phyloP scores from a whole-genome alignment of 164 flowering plant species.

The Liriodendron chinense region DNA sequence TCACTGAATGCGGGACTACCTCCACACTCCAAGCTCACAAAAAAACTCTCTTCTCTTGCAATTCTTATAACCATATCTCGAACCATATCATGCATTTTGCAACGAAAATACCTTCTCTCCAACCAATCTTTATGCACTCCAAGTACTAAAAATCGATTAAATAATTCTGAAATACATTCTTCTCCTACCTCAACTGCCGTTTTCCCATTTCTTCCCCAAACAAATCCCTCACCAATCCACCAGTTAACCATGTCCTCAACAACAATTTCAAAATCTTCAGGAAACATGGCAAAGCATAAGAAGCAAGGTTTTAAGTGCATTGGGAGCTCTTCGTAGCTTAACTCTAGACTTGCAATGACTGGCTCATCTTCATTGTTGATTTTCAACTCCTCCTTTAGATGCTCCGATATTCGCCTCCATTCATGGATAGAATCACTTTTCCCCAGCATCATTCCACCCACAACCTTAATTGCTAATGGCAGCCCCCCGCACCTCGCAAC shows the following conservation, averaged over 20 bases:
- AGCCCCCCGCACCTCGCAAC: neutral
- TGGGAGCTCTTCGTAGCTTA: constrained; percentile 9
- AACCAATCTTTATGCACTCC: neutral
- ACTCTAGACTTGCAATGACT: neutral
- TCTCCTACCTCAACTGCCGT: neutral
- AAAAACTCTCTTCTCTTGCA: constrained; percentile 2
- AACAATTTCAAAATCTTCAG: neutral
- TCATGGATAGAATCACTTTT: neutral
- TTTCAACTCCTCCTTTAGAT: neutral
- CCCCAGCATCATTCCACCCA: constrained; percentile 6
- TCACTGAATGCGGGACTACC: neutral
- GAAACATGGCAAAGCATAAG: neutral
- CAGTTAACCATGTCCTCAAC: neutral
- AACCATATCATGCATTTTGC: neutral
- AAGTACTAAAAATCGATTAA: neutral
- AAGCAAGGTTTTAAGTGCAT: constrained; percentile 5
- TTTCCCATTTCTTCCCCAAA: neutral
- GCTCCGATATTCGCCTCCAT: neutral
- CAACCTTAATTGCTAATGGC: neutral
- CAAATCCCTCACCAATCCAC: constrained; percentile 1
- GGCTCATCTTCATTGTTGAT: neutral
- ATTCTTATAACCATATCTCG: constrained; percentile 1
- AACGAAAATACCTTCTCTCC: neutral
- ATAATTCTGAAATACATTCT: neutral
- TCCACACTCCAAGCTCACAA: neutral